phyloP scores from a whole-genome alignment of 148 eudicot genomes.

The Spergularia bocconei region DNA sequence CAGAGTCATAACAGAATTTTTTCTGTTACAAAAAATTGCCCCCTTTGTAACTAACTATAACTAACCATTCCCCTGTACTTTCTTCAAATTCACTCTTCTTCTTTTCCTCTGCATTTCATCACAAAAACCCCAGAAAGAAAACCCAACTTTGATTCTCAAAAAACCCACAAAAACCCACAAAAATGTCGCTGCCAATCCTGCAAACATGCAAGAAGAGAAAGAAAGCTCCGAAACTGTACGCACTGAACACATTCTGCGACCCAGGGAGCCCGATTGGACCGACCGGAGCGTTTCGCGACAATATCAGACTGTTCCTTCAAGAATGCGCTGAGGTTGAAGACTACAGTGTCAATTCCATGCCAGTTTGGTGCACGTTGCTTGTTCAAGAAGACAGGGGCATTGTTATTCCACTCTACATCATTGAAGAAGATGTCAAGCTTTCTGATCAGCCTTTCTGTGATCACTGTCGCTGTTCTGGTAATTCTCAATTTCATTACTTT shows the following conservation, averaged over 20 bases:
- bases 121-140: background rate
- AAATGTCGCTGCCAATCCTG: slow-evolving; percentile 36
- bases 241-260: slow-evolving; percentile 32
- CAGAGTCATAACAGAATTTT: background rate
- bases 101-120: background rate
- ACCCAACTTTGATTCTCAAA: background rate
- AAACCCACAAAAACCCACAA: background rate
- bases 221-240: slow-evolving; percentile 35
- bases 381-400: slow-evolving; percentile 32
- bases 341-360: slow-evolving; percentile 33
- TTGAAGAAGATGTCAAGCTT: slow-evolving; percentile 45
- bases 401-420: slow-evolving; percentile 50
- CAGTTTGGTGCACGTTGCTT: slow-evolving; percentile 57
- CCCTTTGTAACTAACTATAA: background rate
- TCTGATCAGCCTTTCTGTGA: slow-evolving; percentile 59
- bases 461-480: slow-evolving; percentile 79
- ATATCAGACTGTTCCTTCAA: slow-evolving; percentile 44
- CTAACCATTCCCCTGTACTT: background rate
- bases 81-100: background rate
- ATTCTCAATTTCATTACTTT: background rate
- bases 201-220: slow-evolving; percentile 41
- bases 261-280: slow-evolving; percentile 26
- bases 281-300: slow-evolving; percentile 52
- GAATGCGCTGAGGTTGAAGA: slow-evolving; percentile 45
- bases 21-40: background rate